These are phyloP conservation scores for Xylariaceae sp. DNA, from an alignment of 2,329 filamentous ascomycete genomes.

Conservation along the genomic window DNA sequence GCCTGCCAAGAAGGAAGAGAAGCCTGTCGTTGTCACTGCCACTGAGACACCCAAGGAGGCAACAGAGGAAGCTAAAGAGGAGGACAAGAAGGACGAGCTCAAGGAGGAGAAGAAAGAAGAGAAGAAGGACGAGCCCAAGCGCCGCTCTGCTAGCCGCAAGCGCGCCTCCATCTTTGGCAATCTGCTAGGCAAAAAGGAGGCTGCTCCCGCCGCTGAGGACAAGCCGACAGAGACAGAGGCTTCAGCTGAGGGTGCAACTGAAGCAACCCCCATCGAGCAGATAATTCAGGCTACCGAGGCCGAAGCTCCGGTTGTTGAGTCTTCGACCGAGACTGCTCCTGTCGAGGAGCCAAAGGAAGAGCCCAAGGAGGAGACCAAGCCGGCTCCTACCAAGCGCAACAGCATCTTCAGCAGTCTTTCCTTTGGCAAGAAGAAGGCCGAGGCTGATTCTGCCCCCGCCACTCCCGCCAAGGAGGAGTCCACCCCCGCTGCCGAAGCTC, in stretches of 20 bases:
- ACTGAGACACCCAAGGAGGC: slow-evolving; percentile 30
- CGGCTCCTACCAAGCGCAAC: slow-evolving; percentile 49
- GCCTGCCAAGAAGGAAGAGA: slow-evolving; percentile 47
- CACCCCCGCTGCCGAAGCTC: slow-evolving; percentile 29
- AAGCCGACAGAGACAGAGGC: slow-evolving; percentile 34
- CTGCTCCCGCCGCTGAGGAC: slow-evolving; percentile 33
- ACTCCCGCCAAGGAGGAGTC: slow-evolving; percentile 40
- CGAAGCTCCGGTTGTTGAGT: slow-evolving; percentile 29
- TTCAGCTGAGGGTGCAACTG: slow-evolving; percentile 25
- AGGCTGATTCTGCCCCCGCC: slow-evolving; percentile 41
- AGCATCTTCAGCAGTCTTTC: slow-evolving; percentile 53
- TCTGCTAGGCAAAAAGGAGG: slow-evolving; percentile 55
- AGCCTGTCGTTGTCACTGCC: slow-evolving; percentile 34
- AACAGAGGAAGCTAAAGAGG: slow-evolving; percentile 45
- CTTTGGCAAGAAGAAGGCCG: slow-evolving; percentile 56
- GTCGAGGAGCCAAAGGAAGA: slow-evolving; percentile 35
- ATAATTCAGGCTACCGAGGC: slow-evolving; percentile 28
- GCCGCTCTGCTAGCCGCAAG: slow-evolving; percentile 62
- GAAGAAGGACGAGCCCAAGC: slow-evolving; percentile 56
- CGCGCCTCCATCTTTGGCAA: slow-evolving; percentile 60
- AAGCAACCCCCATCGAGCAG: slow-evolving; percentile 27
- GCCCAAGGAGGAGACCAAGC: slow-evolving; percentile 40
- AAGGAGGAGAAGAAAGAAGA: slow-evolving; percentile 47
- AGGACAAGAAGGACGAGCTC: slow-evolving; percentile 31
- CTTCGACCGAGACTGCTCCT: slow-evolving; percentile 18